Evolutionary conservation across 768 basidiomycete genomes (phyloP).

Genomic region (Mycena vulgaris): DNA sequence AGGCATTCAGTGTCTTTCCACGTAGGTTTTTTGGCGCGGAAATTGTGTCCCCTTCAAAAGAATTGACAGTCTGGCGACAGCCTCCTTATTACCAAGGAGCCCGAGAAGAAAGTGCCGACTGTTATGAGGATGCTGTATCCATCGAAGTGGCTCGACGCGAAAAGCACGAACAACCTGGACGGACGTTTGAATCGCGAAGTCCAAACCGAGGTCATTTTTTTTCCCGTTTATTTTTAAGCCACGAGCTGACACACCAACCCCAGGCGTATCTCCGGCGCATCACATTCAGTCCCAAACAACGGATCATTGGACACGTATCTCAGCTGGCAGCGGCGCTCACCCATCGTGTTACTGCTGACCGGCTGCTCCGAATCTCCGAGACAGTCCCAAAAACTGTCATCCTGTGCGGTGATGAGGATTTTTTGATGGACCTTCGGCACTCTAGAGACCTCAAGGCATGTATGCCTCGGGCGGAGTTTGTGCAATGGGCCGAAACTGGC

Average conservation of each 20-base stretch:
- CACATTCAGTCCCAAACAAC: conserved; percentile 71
- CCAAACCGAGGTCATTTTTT: conserved; percentile 63
- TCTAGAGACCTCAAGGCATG: conserved; percentile 65
- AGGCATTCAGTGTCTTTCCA: conserved; percentile 54
- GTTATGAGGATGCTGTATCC: conserved; percentile 75
- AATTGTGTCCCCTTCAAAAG: too few relatives aligned
- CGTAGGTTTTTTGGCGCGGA: too few relatives aligned
- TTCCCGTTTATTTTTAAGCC: not conserved
- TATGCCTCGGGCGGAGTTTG: conserved; percentile 73
- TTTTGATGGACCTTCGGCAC: conserved; percentile 66
- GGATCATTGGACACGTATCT: conserved; percentile 72
- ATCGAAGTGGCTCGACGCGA: conserved; percentile 67
- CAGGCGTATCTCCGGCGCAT: conserved; percentile 66
- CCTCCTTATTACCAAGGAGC: conserved; percentile 62
- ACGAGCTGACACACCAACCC: not conserved
- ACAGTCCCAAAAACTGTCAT: conserved; percentile 76
- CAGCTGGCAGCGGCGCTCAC: conserved; percentile 80
- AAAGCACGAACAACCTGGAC: conserved; percentile 64
- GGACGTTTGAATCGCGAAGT: conserved; percentile 77
- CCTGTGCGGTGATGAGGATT: conserved; percentile 77
- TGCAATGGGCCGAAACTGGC: conserved; percentile 72
- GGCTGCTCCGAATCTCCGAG: conserved; percentile 63
- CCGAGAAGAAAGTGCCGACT: conserved; percentile 62
- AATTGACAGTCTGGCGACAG: conserved; percentile 24
- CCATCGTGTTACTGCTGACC: conserved; percentile 67